A percentile compares a stretch with the other conserved stretches of the same genome.
phyloP scores from a whole-genome alignment of 225 moss, liverwort and hornwort species.

The Pleurozium schreberi region DNA sequence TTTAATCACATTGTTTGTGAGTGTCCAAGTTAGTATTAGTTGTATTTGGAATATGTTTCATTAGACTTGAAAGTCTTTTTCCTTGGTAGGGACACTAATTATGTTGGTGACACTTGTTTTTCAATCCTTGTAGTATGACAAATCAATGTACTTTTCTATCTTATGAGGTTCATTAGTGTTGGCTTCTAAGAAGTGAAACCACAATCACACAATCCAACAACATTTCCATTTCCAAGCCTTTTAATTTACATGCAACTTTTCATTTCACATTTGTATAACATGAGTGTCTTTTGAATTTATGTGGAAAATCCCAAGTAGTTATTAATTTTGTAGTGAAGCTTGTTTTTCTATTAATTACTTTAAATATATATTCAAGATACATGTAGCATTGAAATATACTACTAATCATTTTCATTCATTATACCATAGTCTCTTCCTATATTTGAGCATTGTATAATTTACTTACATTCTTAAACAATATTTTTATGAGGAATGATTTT shows the following conservation, averaged over 20 bases:
- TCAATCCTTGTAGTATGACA: fast-evolving
- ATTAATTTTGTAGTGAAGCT: not conserved
- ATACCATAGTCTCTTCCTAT: fast-evolving
- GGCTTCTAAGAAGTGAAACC: fast-evolving
- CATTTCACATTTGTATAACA: not conserved
- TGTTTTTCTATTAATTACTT: not conserved
- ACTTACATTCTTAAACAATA: not conserved
- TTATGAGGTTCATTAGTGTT: not conserved
- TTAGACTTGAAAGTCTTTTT: not conserved
- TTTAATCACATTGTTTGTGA: fast-evolving
- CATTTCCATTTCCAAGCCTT: not conserved
- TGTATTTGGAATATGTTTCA: not conserved
- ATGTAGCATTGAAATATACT: not conserved
- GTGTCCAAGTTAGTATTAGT: fast-evolving
- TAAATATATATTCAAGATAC: fast-evolving
- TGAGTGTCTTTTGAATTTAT: fast-evolving
- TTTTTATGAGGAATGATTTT: not conserved
- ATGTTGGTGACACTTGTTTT: not conserved
- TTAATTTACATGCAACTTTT: not conserved
- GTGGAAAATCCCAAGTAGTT: too few relatives aligned
- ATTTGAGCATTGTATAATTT: not conserved
- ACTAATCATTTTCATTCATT: not conserved
- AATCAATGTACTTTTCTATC: not conserved
- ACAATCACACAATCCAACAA: fast-evolving
- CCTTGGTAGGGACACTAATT: not conserved